phyloP scores from a whole-genome alignment of 2,329 filamentous ascomycete species.

The Aspergillus brasiliensis region DNA sequence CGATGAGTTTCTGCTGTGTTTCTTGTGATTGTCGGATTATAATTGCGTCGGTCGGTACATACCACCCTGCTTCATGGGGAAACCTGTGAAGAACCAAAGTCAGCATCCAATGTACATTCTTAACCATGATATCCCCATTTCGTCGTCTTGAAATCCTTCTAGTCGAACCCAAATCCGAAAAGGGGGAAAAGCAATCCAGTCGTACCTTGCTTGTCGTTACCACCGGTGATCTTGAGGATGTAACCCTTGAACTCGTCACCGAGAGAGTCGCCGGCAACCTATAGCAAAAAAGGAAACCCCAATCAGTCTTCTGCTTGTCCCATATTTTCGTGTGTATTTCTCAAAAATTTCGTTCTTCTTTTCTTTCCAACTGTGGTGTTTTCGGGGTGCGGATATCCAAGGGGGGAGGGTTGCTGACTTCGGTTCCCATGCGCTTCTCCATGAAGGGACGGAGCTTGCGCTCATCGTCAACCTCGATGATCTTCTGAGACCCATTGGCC shows the following conservation, averaged over 20 bases:
- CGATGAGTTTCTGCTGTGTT: constrained; percentile 31
- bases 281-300: constrained; percentile 29
- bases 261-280: constrained; percentile 90
- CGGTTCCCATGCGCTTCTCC: constrained; percentile 83
- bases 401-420: constrained; percentile 43
- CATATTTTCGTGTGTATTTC: constrained; percentile 6
- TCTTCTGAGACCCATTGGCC: constrained; percentile 99
- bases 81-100: constrained; percentile 55
- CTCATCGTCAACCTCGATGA: constrained; percentile 99
- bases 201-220: constrained; percentile 98
- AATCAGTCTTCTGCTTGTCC: constrained; percentile 35
- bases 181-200: constrained; percentile 9
- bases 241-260: constrained; percentile 99
- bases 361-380: background rate
- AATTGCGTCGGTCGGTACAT: constrained; percentile 38
- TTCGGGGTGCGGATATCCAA: constrained; percentile 16
- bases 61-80: constrained; percentile 99
- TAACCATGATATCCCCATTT: background rate
- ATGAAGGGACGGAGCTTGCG: constrained; percentile 98
- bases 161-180: background rate
- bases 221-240: constrained; percentile 98
- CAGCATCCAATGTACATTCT: constrained; percentile 22
- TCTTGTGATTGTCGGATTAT: constrained; percentile 26
- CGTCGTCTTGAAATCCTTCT: background rate
- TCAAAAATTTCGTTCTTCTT: background rate